Percentiles rank a stretch among this genome's conserved stretches.
Evolutionary conservation across 164 flowering plant genomes (phyloP).

Genomic region (Umbilicus rupestris): DNA sequence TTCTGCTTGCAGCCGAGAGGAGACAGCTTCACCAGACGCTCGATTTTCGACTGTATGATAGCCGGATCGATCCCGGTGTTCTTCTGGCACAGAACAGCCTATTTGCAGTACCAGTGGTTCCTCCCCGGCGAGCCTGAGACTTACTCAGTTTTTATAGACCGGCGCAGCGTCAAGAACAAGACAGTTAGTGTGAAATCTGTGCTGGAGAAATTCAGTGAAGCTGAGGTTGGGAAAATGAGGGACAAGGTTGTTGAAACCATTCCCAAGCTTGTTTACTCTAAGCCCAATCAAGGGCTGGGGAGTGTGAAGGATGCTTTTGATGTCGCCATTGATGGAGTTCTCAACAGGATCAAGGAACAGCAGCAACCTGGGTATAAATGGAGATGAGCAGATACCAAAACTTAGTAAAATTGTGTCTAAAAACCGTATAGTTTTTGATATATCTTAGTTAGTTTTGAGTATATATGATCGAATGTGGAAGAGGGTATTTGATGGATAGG

Average conservation of each 20-base stretch:
- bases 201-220: conserved; percentile 40
- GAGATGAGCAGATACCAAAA: conserved; percentile 11
- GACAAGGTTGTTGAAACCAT: conserved; percentile 59
- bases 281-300: conserved; percentile 37
- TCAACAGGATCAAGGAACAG: conserved; percentile 51
- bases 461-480: no score
- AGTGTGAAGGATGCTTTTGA: conserved; percentile 69
- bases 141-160: conserved; percentile 82
- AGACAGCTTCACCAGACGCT: conserved; percentile 87
- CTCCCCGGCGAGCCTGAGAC: conserved; percentile 58
- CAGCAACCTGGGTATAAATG: conserved; percentile 23
- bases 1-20: conserved; percentile 95
- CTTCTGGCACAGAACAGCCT: conserved; percentile 84
- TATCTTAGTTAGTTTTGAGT: no score
- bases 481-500: no score
- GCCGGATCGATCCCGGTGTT: conserved; percentile 96
- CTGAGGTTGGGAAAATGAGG: conserved; percentile 54
- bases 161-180: conserved; percentile 55
- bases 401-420: no score
- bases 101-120: conserved; percentile 82
- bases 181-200: conserved; percentile 41
- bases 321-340: conserved; percentile 70
- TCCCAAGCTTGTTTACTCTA: conserved; percentile 66
- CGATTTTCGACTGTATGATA: conserved; percentile 89
- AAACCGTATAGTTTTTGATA: no score